These are phyloP conservation scores for Dalbergia cochinchinensis DNA, from an alignment of 306 rosid species.

Conservation along the genomic window DNA sequence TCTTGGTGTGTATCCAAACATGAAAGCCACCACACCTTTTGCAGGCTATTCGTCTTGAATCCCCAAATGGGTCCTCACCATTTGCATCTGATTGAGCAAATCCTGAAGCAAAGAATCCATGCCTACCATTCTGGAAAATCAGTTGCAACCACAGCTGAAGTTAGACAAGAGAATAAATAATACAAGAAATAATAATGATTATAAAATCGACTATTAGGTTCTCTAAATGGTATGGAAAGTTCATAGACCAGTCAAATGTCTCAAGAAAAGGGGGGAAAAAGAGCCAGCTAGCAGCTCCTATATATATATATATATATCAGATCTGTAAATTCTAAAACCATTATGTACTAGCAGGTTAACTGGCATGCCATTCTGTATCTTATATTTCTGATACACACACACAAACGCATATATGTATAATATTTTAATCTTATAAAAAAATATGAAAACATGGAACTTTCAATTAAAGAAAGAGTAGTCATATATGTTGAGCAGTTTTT, in stretches of 20 bases:
- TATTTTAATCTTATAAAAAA: no score
- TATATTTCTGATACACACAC: no score
- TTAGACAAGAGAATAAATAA: conserved; percentile 43
- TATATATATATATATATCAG: not conserved
- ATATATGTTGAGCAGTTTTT: not conserved
- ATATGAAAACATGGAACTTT: no score
- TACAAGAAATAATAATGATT: not conserved
- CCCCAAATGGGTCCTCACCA: conserved; percentile 78
- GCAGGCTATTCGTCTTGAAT: conserved; percentile 86
- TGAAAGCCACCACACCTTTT: conserved; percentile 87
- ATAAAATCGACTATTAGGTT: conserved; percentile 26
- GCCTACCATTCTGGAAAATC: conserved; percentile 75
- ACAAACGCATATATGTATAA: no score
- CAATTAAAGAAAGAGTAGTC: not conserved
- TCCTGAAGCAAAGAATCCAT: conserved; percentile 73
- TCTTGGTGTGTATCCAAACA: conserved; percentile 83
- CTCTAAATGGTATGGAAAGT: not conserved
- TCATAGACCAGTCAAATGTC: conserved; percentile 1
- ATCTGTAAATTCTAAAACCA: conserved; percentile 2
- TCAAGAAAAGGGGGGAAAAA: not conserved
- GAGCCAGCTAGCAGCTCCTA: conserved; percentile 18
- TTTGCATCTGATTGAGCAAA: conserved; percentile 70
- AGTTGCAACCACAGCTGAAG: conserved; percentile 53
- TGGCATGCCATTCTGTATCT: no score
- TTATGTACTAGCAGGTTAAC: not conserved